Evolutionary conservation across 176 grass and related monocot genomes (phyloP).

Genomic region (Carex parvula): DNA sequence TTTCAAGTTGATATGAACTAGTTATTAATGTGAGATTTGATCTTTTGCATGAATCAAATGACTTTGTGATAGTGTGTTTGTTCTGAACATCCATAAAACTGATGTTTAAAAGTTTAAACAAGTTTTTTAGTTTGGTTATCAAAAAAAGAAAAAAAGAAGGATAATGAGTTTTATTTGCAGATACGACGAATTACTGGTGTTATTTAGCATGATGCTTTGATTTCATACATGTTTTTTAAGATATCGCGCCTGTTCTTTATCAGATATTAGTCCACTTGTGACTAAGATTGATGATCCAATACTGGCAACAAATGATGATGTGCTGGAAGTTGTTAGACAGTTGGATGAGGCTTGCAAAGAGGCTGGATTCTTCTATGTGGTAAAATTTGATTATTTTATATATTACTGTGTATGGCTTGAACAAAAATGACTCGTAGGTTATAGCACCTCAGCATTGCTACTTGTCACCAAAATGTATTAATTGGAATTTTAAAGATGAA

Average conservation of each 20-base stretch:
- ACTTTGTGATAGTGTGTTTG: neutral
- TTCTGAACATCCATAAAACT: neutral
- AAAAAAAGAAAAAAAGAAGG: neutral
- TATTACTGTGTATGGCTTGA: neutral
- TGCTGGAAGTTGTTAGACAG: conserved; percentile 48
- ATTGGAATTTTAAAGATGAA: neutral
- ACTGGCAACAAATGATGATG: conserved; percentile 34
- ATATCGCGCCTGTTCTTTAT: neutral
- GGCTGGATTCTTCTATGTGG: conserved; percentile 97
- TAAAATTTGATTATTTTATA: conserved; percentile 34
- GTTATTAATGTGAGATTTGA: neutral
- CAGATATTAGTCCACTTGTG: conserved; percentile 64
- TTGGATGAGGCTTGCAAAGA: conserved; percentile 69
- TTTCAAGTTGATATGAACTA: no score
- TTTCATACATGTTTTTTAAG: neutral
- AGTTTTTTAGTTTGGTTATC: neutral
- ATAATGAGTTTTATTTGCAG: neutral
- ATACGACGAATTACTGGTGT: neutral
- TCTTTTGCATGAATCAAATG: neutral
- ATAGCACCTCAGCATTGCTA: neutral
- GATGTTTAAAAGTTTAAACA: neutral
- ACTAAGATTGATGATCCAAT: conserved; percentile 72
- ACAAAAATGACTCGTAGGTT: neutral
- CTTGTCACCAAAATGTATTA: neutral
- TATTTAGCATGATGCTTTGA: neutral